Base-by-base conservation (phyloP, 1,139 yeast species). In the Pichia sp. region DNA sequence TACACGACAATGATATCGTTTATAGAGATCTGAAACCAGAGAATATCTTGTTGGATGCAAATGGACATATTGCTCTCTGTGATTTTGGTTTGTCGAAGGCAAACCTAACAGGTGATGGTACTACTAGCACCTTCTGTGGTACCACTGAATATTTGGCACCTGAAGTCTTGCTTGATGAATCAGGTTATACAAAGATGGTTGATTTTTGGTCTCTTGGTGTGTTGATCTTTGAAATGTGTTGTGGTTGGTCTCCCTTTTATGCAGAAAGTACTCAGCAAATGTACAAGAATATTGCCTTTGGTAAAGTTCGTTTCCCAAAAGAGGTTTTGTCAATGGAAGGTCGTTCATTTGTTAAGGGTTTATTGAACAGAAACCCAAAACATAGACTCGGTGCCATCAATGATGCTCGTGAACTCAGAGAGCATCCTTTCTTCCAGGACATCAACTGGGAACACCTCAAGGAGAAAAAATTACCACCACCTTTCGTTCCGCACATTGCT, bases 241-340 rank as follows among this genome's bases (percentile, higher is more conserved):
- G 97, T 63, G 98, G 98, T 29, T 91, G 97, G 97, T 83, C 95
- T n/a, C 98, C 98, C 37, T 91, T 91, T 59, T 88, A 86, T 56
- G 97, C 97, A 29, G 96, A 88, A 46, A 91, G 85, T 58, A 86
- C 94, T 36, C 97, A 91, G 64, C 96, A 88, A 62, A 91, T 91
- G 97, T 91, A 91, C 66, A 88, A 88, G 64, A 91, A 91, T 62
- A 91, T 91, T 63, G 97, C 97, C 3, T 91, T 87, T 63, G 97
- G 98, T 45, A 91, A 91, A 59, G 97, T 91, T 22, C 72, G 95
- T 52, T 91, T 91, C 62, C 98, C 98, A 31, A 86, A 88, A 57
- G 97, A 91, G 55, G 93, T 91, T 11, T 67, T 91, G 41, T 82
- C 94, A 38, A 72, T 85, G 6, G 96, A 87, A 55, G 97, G 97